phyloP scores from a whole-genome alignment of 2,329 filamentous ascomycete species.

The Phaeosphaeriaceae sp. region DNA sequence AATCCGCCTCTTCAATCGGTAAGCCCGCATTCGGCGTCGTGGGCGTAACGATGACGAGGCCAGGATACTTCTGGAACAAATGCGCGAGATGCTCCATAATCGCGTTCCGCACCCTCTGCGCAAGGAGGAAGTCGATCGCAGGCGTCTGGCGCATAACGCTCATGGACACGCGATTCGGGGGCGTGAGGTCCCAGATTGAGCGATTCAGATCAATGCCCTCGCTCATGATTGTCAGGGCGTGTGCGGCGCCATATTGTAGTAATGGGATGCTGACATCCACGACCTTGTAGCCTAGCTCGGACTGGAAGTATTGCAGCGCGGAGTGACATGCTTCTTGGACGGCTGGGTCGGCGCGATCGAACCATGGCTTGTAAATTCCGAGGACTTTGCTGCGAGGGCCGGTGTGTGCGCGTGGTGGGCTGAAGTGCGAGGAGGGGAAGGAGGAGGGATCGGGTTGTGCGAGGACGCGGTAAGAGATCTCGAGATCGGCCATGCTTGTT shows the following conservation, averaged over 20 bases:
- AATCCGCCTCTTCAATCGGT: constrained; percentile 72
- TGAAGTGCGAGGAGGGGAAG: constrained; percentile 69
- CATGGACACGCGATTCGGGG: constrained; percentile 75
- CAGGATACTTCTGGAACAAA: constrained; percentile 75
- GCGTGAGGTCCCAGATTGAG: constrained; percentile 65
- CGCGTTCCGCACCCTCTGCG: constrained; percentile 75
- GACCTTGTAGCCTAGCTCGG: constrained; percentile 60
- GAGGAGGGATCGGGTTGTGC: constrained; percentile 73
- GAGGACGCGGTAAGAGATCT: constrained; percentile 83
- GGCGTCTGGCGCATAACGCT: constrained; percentile 70
- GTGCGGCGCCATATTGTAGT: constrained; percentile 77
- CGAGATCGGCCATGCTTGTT: constrained; percentile 77
- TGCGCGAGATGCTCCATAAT: constrained; percentile 80
- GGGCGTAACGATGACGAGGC: constrained; percentile 80
- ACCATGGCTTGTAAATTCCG: constrained; percentile 74
- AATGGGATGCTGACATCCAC: constrained; percentile 72
- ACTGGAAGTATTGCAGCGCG: constrained; percentile 66
- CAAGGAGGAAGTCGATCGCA: constrained; percentile 74
- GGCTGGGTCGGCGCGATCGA: constrained; percentile 70
- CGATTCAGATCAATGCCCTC: constrained; percentile 66
- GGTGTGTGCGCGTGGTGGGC: constrained; percentile 57
- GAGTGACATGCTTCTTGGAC: constrained; percentile 70
- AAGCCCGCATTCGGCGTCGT: constrained; percentile 80
- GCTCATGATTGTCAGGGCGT: constrained; percentile 77
- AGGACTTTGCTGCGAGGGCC: constrained; percentile 65